Evolutionary conservation across 768 basidiomycete genomes (phyloP), one percentile per base, ranked within the genome.

Genomic region (Sistotremastrum niveocremeum): DNA sequence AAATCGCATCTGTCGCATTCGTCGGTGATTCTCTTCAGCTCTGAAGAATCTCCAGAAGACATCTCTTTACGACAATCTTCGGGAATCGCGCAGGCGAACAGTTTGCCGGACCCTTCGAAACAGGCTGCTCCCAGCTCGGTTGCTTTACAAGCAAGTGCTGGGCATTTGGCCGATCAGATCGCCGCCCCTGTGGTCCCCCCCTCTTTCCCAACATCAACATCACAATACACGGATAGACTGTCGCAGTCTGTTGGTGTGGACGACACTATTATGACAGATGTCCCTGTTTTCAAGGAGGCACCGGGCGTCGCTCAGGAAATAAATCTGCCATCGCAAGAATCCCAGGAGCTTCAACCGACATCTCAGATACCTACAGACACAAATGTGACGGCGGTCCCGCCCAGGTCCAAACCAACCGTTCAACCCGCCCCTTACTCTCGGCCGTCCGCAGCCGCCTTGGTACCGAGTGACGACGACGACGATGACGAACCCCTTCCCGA

Each of bases 401-500:
- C 40, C 46, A 45, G 31, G 31, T 36, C 36, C 37, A 37, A 20
- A 39, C 31, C 38, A 29, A 32, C 34, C 9, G 28, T 12, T 20
- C 28, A 32, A 38, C 40, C 48, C 33, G 35, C 34, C 35, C 34
- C 49, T 40, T 34, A 34, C 36, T n/a, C 39, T 38, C 32, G 33
- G 28, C 46, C 33, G 45, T 39, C 34, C 5, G 35, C 43, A 30
- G 43, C 46, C 6, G 41, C 31, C 31, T 42, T 39, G 9, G 11
- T 34, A 36, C 7, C 6, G 39, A 60, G 60, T n/a, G 65, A 66
- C n/a, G 66, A 60, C 6, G 69, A 77, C 3, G 81, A 84, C 9
- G 72, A 72, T n/a, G 81, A 84, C 51, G 79, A 80, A 50, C 74
- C 76, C 40, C 78, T 91, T 68, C 87, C 87, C 3, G 56, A 67